Conservation (phyloP, 169 alveolate species). For the Plasmodium vivax region DNA sequence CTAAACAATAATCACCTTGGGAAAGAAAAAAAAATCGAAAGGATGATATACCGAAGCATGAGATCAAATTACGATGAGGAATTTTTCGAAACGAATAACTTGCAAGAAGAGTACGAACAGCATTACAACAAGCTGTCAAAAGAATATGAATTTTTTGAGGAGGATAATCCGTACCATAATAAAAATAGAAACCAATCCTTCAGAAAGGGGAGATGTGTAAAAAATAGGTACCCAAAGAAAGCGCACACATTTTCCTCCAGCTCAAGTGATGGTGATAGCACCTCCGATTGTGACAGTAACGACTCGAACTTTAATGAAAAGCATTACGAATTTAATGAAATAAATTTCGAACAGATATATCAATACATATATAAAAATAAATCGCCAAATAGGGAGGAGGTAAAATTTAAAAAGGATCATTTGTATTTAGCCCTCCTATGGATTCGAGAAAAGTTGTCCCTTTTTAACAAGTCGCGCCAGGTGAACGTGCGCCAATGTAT, state of each 20-base stretch:
- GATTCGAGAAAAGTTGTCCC: constrained; percentile 68
- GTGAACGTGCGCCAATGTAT: constrained; percentile 57
- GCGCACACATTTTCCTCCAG: background rate
- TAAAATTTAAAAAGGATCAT: constrained; percentile 67
- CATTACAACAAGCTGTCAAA: constrained; percentile 51
- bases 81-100: constrained; percentile 51
- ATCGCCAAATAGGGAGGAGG: background rate
- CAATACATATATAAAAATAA: constrained; percentile 59
- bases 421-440: constrained; percentile 71
- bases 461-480: constrained; percentile 25
- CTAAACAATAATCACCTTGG: constrained; percentile 2
- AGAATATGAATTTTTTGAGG: constrained; percentile 63
- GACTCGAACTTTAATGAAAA: constrained; percentile 70
- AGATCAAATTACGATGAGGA: constrained; percentile 50
- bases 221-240: background rate
- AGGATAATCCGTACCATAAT: constrained; percentile 61
- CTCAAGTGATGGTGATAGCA: constrained; percentile 18
- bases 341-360: constrained; percentile 68
- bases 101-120: constrained; percentile 53
- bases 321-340: constrained; percentile 65
- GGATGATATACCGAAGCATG: constrained; percentile 21
- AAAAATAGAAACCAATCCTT: constrained; percentile 14
- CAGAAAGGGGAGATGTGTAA: background rate
- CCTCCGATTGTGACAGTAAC: constrained; percentile 60
- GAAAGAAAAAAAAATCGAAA: constrained; percentile 50